Conservation (phyloP, 164 flowering plant genomes). For the Vitis labrusca region DNA sequence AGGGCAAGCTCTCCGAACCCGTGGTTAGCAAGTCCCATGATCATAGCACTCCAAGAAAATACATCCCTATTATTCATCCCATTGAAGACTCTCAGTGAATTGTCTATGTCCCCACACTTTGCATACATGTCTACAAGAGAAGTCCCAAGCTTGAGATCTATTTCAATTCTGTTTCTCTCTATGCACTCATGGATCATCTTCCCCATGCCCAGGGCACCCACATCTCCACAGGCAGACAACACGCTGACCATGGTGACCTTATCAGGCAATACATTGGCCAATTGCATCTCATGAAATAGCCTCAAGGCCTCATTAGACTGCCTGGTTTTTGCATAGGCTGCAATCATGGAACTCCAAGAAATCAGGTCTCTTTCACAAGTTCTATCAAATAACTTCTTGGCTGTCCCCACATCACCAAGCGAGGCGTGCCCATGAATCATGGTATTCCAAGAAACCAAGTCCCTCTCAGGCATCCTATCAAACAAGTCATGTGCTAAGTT, state of each 20-base stretch:
- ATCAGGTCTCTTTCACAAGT: slow-evolving; percentile 22
- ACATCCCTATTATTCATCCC: slow-evolving; percentile 28
- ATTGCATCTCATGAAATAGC: slow-evolving; percentile 35
- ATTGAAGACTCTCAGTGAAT: slow-evolving; percentile 23
- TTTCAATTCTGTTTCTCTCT: slow-evolving; percentile 20
- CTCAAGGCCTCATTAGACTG: slow-evolving; percentile 27
- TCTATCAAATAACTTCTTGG: slow-evolving; percentile 27
- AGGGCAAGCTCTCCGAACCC: slow-evolving; percentile 31
- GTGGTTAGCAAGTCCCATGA: slow-evolving; percentile 38
- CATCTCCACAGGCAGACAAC: slow-evolving; percentile 35
- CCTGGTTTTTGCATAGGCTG: slow-evolving; percentile 22
- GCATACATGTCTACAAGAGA: slow-evolving; percentile 44
- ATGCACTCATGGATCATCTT: slow-evolving; percentile 34
- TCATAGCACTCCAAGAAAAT: slow-evolving; percentile 32
- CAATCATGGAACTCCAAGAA: slow-evolving; percentile 39
- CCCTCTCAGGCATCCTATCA: slow-evolving; percentile 32
- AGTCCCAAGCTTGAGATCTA: slow-evolving; percentile 39
- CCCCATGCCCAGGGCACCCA: slow-evolving; percentile 38
- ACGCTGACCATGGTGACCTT: slow-evolving; percentile 32
- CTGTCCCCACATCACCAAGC: slow-evolving; percentile 22
- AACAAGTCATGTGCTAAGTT: slow-evolving; percentile 21
- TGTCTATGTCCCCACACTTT: slow-evolving; percentile 37
- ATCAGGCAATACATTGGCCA: slow-evolving; percentile 27
- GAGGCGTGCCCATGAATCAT: slow-evolving; percentile 38
- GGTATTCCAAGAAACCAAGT: slow-evolving; percentile 40